phyloP scores from a whole-genome alignment of 2,329 filamentous ascomycete species.

The Diaporthe caulivora region DNA sequence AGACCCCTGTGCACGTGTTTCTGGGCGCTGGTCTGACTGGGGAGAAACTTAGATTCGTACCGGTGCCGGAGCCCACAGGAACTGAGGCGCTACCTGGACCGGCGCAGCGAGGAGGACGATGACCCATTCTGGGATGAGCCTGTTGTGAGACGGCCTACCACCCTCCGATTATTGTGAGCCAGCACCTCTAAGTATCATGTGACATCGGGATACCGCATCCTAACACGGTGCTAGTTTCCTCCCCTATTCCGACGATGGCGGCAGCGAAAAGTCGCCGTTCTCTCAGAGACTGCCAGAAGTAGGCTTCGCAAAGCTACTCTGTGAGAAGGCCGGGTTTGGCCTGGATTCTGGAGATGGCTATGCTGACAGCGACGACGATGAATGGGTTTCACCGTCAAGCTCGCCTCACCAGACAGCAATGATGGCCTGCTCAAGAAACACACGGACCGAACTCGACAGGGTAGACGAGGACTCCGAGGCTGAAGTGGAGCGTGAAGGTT shows the following conservation, averaged over 20 bases:
- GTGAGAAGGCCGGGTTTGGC: slow-evolving; percentile 24
- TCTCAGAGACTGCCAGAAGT: background rate
- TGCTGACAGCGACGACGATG: slow-evolving; percentile 20
- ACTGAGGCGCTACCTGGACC: slow-evolving; percentile 24
- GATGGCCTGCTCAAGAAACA: slow-evolving; percentile 12
- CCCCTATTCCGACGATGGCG: background rate
- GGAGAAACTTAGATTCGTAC: slow-evolving; percentile 30
- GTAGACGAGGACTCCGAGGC: slow-evolving; percentile 6
- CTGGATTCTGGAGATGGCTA: background rate
- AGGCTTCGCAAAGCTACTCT: slow-evolving; percentile 27
- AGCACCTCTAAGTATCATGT: background rate
- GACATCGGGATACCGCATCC: background rate
- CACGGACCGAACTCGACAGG: background rate
- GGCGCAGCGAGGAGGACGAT: slow-evolving; percentile 17
- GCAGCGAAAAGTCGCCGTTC: background rate
- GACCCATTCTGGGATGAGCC: slow-evolving; percentile 33
- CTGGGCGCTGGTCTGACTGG: slow-evolving; percentile 2
- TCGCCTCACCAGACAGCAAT: slow-evolving; percentile 29
- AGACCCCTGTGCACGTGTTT: background rate
- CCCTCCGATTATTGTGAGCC: slow-evolving; percentile 38
- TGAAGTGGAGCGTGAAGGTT: background rate
- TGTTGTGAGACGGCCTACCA: background rate
- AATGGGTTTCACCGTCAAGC: slow-evolving; percentile 32
- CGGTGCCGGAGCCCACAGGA: slow-evolving; percentile 24
- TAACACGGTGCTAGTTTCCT: slow-evolving; percentile 27